Conservation (phyloP, 345 rosid species). For the Euphorbia pulcherrima region DNA sequence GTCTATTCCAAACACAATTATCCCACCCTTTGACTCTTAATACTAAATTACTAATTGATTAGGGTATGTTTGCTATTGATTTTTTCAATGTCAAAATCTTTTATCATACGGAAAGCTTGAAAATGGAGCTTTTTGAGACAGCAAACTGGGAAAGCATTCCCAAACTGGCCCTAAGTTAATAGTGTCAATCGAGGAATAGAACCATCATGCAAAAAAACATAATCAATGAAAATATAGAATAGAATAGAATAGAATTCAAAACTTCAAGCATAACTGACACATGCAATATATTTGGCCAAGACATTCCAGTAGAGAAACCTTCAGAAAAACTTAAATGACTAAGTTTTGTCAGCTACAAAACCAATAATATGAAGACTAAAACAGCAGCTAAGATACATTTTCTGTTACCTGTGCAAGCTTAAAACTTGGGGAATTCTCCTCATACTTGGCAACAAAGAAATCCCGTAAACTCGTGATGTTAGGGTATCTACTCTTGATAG, state of each 20-base stretch:
- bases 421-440: conserved; percentile 77
- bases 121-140: too few relatives aligned
- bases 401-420: conserved; percentile 91
- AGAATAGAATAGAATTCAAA: neutral
- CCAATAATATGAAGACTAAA: neutral
- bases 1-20: neutral
- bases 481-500: conserved; percentile 93
- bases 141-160: too few relatives aligned
- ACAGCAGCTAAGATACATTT: conserved; percentile 10
- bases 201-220: neutral
- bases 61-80: too few relatives aligned
- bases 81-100: too few relatives aligned
- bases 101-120: too few relatives aligned
- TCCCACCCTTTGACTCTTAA: too few relatives aligned
- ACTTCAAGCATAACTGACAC: neutral
- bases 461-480: conserved; percentile 75
- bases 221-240: too few relatives aligned
- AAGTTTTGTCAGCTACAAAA: conserved; percentile 7
- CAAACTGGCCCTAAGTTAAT: too few relatives aligned
- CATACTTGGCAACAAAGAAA: conserved; percentile 85
- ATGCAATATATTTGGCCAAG: neutral
- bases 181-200: neutral
- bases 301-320: neutral
- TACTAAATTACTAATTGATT: too few relatives aligned
- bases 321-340: neutral